Base-by-base conservation (phyloP, 2,329 filamentous ascomycete genomes). In the Endothia cerciana region DNA sequence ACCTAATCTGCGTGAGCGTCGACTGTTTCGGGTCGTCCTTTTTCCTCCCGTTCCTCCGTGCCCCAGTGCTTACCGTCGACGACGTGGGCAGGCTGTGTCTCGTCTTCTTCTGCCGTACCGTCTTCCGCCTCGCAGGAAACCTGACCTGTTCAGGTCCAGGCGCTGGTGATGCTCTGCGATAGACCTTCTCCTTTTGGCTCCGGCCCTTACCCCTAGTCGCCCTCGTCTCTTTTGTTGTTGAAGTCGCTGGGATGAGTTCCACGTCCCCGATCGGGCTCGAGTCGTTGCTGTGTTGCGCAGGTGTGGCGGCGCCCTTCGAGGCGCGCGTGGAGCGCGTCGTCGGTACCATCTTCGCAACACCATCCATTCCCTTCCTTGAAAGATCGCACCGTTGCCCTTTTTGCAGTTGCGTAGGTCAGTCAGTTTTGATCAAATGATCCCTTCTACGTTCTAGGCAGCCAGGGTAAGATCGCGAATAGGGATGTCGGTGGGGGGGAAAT, bases 1-100 rank as follows among this genome's bases (percentile, higher is more conserved):
- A 68, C 5, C 64, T 73, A 13, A 77, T 72, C 66, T 78, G 75
- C 2, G 76, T 78, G 71, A 78, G 57, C 0, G 76, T 78, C 55
- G 72, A 73, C 68, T 78, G 77, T 40, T 69, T 70, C 28, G 73
- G 65, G 4, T 62, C 60, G n/a, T 62, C 60, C 15, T 55, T n/a
- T 15, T 22, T 22, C 5, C 1, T 43, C 47, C 7, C 51, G n/a
- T n/a, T 60, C 28, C 30, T 15, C 7, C n/a, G 7, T 4, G 40
- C 30, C 6, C 15, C 22, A 19, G 61, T n/a, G n/a, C n/a, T n/a
- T n/a, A n/a, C n/a, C n/a, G n/a, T 40, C 68, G 60, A 19, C 60
- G 66, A 13, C 13, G 67, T 66, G 8, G 70, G 68, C 4, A 63
- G 40, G 43, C 61, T 63, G n/a, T 47, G 61, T 19, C 61, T 19